phyloP scores from a whole-genome alignment of 1,284 basidiomycete species.

The Pyrrhoderma lamaoense region DNA sequence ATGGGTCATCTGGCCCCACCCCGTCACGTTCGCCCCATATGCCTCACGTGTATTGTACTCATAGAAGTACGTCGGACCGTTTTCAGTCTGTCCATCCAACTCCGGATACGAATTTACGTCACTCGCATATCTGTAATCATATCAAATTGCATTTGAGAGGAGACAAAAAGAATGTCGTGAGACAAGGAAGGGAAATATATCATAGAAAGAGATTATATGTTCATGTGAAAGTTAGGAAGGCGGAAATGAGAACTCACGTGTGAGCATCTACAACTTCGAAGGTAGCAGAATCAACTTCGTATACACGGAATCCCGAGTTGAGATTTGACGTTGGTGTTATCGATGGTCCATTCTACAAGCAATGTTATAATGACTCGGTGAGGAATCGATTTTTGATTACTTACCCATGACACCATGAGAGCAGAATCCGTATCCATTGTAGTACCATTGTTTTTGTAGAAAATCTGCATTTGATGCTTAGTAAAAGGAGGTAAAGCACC shows the following conservation, averaged over 20 bases:
- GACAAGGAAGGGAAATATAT: too few relatives aligned
- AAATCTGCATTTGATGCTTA: conserved; percentile 41
- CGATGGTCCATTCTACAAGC: conserved; percentile 52
- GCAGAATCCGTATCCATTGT: conserved; percentile 52
- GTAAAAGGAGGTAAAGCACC: not conserved
- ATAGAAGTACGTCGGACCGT: conserved; percentile 60
- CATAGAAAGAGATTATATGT: too few relatives aligned
- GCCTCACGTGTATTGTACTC: conserved; percentile 69
- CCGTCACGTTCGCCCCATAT: conserved; percentile 53
- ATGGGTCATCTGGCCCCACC: conserved; percentile 62
- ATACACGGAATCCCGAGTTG: conserved; percentile 75
- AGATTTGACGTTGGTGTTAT: conserved; percentile 68
- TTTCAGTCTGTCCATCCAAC: conserved; percentile 45
- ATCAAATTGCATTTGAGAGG: too few relatives aligned
- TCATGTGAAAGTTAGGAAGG: not conserved
- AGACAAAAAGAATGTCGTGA: too few relatives aligned
- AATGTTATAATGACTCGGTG: not conserved
- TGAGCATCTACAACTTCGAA: conserved; percentile 70
- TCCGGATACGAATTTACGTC: conserved; percentile 51
- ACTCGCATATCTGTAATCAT: conserved; percentile 58
- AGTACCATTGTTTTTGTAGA: conserved; percentile 69
- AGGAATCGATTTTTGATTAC: conserved; percentile 12
- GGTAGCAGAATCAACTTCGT: conserved; percentile 69
- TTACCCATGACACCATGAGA: conserved; percentile 46
- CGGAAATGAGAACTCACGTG: conserved; percentile 54